Conservation (phyloP, 257 asterid genomes). For the Penstemon barbatus region DNA sequence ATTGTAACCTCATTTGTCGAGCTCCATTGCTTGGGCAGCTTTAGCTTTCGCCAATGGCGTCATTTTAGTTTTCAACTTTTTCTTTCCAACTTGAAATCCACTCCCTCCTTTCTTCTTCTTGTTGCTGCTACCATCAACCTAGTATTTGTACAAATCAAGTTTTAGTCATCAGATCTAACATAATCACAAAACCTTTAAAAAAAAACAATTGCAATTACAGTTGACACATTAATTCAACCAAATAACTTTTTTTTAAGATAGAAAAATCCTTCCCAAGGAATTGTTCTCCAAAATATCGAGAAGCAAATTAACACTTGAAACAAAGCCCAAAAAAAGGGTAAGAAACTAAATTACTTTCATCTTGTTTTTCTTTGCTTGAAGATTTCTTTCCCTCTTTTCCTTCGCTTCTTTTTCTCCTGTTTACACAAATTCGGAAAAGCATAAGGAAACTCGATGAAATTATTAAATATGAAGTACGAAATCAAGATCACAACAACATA, state of each 20-base stretch:
- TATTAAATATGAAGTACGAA: background rate
- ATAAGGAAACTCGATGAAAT: background rate
- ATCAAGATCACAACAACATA: background rate
- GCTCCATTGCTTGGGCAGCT: slow-evolving; percentile 98
- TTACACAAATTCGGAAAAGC: slow-evolving; percentile 20
- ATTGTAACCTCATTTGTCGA: slow-evolving; percentile 63
- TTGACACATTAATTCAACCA: background rate
- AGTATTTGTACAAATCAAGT: slow-evolving; percentile 29
- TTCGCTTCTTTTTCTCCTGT: slow-evolving; percentile 72
- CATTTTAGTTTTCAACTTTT: slow-evolving; percentile 79
- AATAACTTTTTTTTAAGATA: background rate
- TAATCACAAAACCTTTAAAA: background rate
- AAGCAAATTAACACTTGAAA: background rate
- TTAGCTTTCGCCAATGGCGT: slow-evolving; percentile 91
- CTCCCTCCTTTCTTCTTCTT: slow-evolving; percentile 71
- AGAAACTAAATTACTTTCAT: slow-evolving; percentile 66
- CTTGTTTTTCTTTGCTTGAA: slow-evolving; percentile 82
- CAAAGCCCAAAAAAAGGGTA: background rate
- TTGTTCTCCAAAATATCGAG: no score
- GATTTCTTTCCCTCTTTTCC: slow-evolving; percentile 69
- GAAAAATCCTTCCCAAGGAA: background rate
- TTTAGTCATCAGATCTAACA: background rate
- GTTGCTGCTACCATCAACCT: slow-evolving; percentile 83
- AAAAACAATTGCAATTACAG: background rate
- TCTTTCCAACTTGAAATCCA: slow-evolving; percentile 94